A percentile compares a stretch with the other conserved stretches of the same genome.
Conservation (phyloP, 208 protist species). For the Trypanosoma vivax region DNA sequence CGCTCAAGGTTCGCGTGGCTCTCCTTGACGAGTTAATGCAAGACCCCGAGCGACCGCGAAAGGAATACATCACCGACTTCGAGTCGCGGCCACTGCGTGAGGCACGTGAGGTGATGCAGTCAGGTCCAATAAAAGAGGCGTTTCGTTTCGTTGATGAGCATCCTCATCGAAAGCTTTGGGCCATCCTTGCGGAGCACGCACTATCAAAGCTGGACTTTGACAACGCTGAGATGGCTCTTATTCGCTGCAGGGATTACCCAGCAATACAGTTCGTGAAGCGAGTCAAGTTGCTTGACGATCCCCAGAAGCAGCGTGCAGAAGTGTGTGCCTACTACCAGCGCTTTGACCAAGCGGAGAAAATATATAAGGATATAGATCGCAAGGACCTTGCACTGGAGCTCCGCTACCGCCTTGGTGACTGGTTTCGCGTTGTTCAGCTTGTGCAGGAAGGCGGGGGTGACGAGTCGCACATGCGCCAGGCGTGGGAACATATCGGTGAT, state of each 20-base stretch:
- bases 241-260: slow-evolving; percentile 92
- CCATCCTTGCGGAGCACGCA: slow-evolving; percentile 90
- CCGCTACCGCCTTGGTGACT: slow-evolving; percentile 91
- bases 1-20: slow-evolving; percentile 83
- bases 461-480: slow-evolving; percentile 83
- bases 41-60: slow-evolving; percentile 84
- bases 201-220: slow-evolving; percentile 84
- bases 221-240: slow-evolving; percentile 91
- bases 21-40: slow-evolving; percentile 93
- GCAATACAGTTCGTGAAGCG: slow-evolving; percentile 96
- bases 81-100: slow-evolving; percentile 89
- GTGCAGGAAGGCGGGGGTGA: slow-evolving; percentile 90
- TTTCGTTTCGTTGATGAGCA: slow-evolving; percentile 91
- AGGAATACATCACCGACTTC: slow-evolving; percentile 82
- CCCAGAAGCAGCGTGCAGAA: slow-evolving; percentile 93
- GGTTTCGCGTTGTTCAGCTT: slow-evolving; percentile 92
- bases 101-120: slow-evolving; percentile 60
- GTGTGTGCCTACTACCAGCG: slow-evolving; percentile 92
- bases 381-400: slow-evolving; percentile 94
- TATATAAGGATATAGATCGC: slow-evolving; percentile 94
- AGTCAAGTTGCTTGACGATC: slow-evolving; percentile 85
- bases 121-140: slow-evolving; percentile 76
- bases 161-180: slow-evolving; percentile 86
- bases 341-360: slow-evolving; percentile 95
- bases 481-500: slow-evolving; percentile 94